Conservation (phyloP, 495 filamentous ascomycete genomes). For the Tuber melanosporum region DNA sequence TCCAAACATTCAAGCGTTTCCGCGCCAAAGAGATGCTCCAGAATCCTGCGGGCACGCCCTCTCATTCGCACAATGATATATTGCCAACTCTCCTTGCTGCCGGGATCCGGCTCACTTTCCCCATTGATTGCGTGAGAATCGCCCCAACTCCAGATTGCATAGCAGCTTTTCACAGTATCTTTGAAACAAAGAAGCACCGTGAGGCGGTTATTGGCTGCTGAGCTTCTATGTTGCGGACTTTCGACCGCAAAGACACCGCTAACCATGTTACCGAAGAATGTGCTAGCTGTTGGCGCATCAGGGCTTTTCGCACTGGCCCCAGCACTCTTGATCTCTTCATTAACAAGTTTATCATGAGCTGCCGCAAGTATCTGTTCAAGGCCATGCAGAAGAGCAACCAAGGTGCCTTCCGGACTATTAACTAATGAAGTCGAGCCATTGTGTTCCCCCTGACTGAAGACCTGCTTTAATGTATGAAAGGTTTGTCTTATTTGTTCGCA, state of each 20-base stretch:
- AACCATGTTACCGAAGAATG: conserved; percentile 96
- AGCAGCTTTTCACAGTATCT: conserved; percentile 84
- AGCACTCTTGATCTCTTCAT: conserved; percentile 60
- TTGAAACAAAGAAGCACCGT: conserved; percentile 96
- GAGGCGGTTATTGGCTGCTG: conserved; percentile 83
- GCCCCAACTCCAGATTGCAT: conserved; percentile 93
- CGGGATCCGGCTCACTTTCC: conserved; percentile 57
- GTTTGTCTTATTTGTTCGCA: conserved; percentile 65
- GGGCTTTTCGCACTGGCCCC: conserved; percentile 61
- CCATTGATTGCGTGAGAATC: conserved; percentile 38
- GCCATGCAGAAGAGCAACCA: conserved; percentile 75
- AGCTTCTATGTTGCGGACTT: conserved; percentile 61
- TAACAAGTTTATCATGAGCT: conserved; percentile 74
- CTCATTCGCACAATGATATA: conserved; percentile 85
- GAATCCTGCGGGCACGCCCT: conserved; percentile 74
- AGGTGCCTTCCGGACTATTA: conserved; percentile 57
- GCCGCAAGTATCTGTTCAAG: conserved; percentile 83
- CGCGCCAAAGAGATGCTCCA: conserved; percentile 88
- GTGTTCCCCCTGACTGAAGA: conserved; percentile 48
- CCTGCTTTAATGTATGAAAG: conserved; percentile 57
- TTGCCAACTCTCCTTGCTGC: conserved; percentile 73
- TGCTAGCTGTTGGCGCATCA: conserved; percentile 62
- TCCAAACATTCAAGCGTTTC: conserved; percentile 95
- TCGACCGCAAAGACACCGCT: conserved; percentile 85
- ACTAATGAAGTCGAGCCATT: conserved; percentile 24